phyloP scores from a whole-genome alignment of 192 early-diverging fungal species.

The Linnemannia schmuckeri region DNA sequence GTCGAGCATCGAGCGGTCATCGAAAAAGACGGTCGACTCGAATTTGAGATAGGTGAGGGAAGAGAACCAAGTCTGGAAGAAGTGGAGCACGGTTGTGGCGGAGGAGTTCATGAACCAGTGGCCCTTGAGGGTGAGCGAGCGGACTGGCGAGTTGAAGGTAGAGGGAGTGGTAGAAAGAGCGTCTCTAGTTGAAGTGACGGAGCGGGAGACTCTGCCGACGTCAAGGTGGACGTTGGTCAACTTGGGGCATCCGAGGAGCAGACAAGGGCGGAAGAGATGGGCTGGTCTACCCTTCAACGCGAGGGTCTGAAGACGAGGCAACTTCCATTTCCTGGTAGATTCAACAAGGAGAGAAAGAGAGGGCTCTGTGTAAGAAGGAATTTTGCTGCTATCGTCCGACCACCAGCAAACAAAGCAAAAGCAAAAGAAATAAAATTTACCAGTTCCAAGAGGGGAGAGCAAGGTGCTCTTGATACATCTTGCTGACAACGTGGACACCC shows the following conservation, averaged over 20 bases:
- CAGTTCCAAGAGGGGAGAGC: constrained; percentile 21
- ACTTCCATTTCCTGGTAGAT: constrained; percentile 22
- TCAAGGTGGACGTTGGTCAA: constrained; percentile 11
- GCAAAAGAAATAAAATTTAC: background rate
- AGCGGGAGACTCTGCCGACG: background rate
- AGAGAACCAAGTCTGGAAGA: constrained; percentile 13
- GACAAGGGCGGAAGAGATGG: constrained; percentile 24
- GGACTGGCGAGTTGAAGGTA: constrained; percentile 1
- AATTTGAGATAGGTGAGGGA: constrained; percentile 9
- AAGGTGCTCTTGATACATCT: constrained; percentile 13
- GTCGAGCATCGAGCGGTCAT: constrained; percentile 1
- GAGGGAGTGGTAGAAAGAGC: background rate
- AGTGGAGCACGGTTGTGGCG: background rate
- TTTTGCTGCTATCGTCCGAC: background rate
- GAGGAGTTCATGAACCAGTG: constrained; percentile 18
- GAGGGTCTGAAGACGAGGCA: constrained; percentile 15
- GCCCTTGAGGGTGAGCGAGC: constrained; percentile 21
- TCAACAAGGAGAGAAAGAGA: background rate
- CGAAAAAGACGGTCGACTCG: background rate
- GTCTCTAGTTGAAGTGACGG: constrained; percentile 1
- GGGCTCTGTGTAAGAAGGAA: background rate
- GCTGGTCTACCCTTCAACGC: constrained; percentile 9
- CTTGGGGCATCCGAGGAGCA: constrained; percentile 20
- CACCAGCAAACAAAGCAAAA: background rate
- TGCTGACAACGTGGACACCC: background rate